phyloP scores from a whole-genome alignment of 1,284 basidiomycete species.

The Heterobasidion annosum region DNA sequence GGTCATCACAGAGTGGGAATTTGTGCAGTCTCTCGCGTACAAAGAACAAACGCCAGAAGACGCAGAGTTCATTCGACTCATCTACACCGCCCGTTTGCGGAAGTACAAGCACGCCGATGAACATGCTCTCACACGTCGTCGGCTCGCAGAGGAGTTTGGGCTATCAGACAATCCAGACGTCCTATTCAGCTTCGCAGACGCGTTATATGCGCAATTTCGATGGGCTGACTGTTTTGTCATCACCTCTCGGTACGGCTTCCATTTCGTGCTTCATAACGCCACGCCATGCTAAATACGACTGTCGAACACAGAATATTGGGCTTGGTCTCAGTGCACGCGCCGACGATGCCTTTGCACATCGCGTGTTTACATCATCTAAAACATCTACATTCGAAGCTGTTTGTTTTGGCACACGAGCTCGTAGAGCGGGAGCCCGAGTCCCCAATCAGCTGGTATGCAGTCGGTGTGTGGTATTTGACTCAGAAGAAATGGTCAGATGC shows the following conservation, averaged over 20 bases:
- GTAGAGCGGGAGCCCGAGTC: conserved; percentile 91
- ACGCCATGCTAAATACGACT: not conserved
- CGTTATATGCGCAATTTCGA: conserved; percentile 79
- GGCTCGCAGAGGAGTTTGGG: conserved; percentile 28
- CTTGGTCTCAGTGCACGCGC: conserved; percentile 73
- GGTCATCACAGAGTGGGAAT: conserved; percentile 78
- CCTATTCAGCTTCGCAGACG: conserved; percentile 86
- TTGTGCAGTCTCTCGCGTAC: conserved; percentile 82
- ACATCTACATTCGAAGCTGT: conserved; percentile 86
- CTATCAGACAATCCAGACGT: conserved; percentile 27
- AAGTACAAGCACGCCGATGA: conserved; percentile 85
- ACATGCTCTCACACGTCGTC: conserved; percentile 67
- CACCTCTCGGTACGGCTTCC: conserved; percentile 58
- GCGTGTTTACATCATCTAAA: conserved; percentile 96
- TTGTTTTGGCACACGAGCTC: conserved; percentile 92
- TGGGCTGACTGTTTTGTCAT: conserved; percentile 93
- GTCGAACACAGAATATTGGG: conserved; percentile 59
- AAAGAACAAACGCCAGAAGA: conserved; percentile 80
- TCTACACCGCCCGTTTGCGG: conserved; percentile 86
- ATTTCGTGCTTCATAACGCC: not conserved
- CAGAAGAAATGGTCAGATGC: conserved; percentile 83
- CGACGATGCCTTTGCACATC: conserved; percentile 88
- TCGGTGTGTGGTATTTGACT: conserved; percentile 93
- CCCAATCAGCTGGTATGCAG: conserved; percentile 95
- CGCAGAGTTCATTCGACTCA: conserved; percentile 81